These are phyloP conservation scores for Pythium myriotylum DNA, from an alignment of 352 stramenopile genomes.

Conservation along the genomic window DNA sequence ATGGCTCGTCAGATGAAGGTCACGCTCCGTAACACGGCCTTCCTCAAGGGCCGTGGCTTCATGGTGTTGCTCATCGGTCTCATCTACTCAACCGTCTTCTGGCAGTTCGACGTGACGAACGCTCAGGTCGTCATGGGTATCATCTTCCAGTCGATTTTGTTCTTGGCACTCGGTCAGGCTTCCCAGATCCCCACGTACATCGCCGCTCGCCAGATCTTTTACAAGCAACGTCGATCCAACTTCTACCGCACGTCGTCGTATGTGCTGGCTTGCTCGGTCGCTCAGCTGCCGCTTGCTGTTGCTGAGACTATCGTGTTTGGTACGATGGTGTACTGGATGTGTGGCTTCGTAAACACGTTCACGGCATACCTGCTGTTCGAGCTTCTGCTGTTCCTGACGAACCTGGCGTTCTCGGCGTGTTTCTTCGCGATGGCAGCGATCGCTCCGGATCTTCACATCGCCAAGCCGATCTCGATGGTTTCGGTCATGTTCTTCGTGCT, in stretches of 20 bases:
- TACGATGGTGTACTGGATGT: slow-evolving; percentile 50
- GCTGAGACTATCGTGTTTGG: slow-evolving; percentile 43
- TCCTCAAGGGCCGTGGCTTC: slow-evolving; percentile 25
- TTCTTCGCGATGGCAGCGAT: slow-evolving; percentile 30
- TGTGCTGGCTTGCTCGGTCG: slow-evolving; percentile 44
- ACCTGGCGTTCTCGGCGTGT: slow-evolving; percentile 27
- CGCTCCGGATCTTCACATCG: slow-evolving; percentile 23
- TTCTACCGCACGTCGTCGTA: slow-evolving; percentile 71
- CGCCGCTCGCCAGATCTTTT: slow-evolving; percentile 45
- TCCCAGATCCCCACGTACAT: slow-evolving; percentile 64
- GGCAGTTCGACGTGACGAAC: slow-evolving; percentile 20
- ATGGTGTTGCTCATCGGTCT: slow-evolving; percentile 35
- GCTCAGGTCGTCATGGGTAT: slow-evolving; percentile 48
- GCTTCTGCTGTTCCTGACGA: slow-evolving; percentile 50
- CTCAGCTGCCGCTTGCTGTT: slow-evolving; percentile 41
- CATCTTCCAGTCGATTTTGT: slow-evolving; percentile 3
- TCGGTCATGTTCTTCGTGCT: slow-evolving; percentile 30
- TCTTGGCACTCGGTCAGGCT: slow-evolving; percentile 32
- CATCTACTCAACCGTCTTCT: slow-evolving; percentile 27
- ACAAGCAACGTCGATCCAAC: slow-evolving; percentile 68
- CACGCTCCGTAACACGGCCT: slow-evolving; percentile 37
- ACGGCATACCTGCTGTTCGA: slow-evolving; percentile 56
- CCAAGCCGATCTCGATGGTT: slow-evolving; percentile 22
- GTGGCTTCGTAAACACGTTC: slow-evolving; percentile 40
- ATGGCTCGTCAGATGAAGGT: slow-evolving; percentile 49